phyloP scores from a whole-genome alignment of 805 yeast genomes.

The Torulaspora quercuum region DNA sequence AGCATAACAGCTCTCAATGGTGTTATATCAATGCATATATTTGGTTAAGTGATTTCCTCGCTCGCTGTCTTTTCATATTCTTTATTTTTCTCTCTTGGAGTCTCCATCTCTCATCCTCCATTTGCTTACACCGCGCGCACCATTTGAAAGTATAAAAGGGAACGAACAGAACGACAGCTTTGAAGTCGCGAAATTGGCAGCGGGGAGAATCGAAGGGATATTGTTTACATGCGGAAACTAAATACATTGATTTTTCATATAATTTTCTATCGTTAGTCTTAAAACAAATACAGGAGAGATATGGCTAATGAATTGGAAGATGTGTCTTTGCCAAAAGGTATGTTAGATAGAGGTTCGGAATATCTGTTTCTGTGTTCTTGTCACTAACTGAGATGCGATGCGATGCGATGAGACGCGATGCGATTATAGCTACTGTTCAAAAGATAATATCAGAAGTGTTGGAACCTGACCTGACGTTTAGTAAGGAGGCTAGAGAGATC shows the following conservation, averaged over 20 bases:
- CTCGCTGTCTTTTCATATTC: conserved; percentile 1
- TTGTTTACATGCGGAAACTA: no score
- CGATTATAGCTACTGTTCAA: conserved; percentile 76
- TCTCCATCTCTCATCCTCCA: conserved; percentile 2
- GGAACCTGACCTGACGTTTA: conserved; percentile 81
- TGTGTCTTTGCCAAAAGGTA: conserved; percentile 44
- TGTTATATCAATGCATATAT: no score
- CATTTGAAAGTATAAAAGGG: conserved; percentile 3
- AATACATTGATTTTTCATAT: no score
- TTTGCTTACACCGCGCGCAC: neutral
- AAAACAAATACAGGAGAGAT: no score
- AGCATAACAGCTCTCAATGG: no score
- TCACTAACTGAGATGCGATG: neutral
- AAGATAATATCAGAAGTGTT: conserved; percentile 87
- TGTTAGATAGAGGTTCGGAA: conserved; percentile 15
- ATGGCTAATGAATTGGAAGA: conserved; percentile 38
- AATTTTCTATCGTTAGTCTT: no score
- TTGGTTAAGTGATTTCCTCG: no score
- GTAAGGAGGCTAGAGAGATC: conserved; percentile 92
- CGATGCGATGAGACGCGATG: neutral
- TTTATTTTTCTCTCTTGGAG: neutral
- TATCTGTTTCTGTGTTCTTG: no score
- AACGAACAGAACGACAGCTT: no score
- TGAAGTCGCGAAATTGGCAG: no score
- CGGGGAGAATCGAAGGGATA: no score